phyloP scores from a whole-genome alignment of 192 early-diverging fungal genomes.

The Spizellomyces sp. region DNA sequence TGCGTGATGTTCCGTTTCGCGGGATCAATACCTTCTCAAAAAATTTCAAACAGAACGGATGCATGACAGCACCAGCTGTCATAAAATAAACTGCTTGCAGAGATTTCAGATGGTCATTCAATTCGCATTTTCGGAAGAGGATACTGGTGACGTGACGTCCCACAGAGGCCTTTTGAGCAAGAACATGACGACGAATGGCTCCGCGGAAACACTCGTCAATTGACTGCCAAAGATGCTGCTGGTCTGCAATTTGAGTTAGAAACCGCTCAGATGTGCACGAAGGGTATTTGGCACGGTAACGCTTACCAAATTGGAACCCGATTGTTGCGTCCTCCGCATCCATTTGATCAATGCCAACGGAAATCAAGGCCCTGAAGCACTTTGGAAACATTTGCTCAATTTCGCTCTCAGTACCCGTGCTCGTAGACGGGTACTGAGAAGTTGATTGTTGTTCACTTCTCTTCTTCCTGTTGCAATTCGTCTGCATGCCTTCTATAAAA shows the following conservation, averaged over 20 bases:
- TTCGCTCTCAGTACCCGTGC: too few relatives aligned
- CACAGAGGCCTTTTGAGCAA: background rate
- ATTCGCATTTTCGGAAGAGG: constrained; percentile 3
- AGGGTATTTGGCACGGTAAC: background rate
- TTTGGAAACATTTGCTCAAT: too few relatives aligned
- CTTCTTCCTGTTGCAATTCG: too few relatives aligned
- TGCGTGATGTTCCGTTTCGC: background rate
- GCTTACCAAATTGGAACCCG: background rate
- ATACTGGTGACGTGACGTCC: constrained; percentile 9
- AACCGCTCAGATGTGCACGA: background rate
- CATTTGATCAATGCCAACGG: too few relatives aligned
- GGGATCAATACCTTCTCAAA: constrained; percentile 15
- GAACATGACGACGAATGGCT: background rate
- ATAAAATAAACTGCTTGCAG: constrained; percentile 25
- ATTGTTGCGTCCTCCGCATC: background rate
- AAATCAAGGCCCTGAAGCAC: too few relatives aligned
- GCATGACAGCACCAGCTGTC: constrained; percentile 29
- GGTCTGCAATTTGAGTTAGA: background rate
- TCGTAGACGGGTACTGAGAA: too few relatives aligned
- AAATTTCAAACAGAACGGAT: constrained; percentile 17
- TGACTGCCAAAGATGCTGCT: background rate
- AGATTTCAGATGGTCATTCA: constrained; percentile 15
- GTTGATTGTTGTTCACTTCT: too few relatives aligned
- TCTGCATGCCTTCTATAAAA: too few relatives aligned
- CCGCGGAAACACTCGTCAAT: background rate